Percentiles rank a stretch among this genome's conserved stretches.
Conservation (phyloP, 1,284 basidiomycete species). For the Clitocybe nebularis region DNA sequence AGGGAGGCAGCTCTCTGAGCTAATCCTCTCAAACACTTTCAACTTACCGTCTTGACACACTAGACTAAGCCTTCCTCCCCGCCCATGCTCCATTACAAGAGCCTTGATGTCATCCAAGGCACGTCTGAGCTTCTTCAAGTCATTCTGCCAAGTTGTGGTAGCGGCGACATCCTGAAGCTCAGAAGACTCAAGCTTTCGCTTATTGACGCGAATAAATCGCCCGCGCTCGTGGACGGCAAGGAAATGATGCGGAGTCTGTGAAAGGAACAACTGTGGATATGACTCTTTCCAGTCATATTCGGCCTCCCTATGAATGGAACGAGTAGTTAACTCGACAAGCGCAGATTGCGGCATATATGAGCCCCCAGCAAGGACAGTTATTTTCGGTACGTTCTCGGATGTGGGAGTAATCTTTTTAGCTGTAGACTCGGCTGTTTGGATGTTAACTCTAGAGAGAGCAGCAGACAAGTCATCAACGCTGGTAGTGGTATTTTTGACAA, state of each 20-base stretch:
- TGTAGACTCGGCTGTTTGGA: conserved; percentile 6
- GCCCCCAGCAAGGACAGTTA: conserved; percentile 39
- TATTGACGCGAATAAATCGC: conserved; percentile 38
- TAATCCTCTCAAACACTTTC: conserved; percentile 37
- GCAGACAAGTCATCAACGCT: conserved; percentile 34
- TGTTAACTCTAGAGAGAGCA: conserved; percentile 15
- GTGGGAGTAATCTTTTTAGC: conserved; percentile 4
- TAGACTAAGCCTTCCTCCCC: conserved; percentile 39
- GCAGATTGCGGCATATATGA: conserved; percentile 37
- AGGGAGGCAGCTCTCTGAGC: conserved; percentile 35
- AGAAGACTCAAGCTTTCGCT: conserved; percentile 32
- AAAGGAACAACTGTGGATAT: conserved; percentile 52
- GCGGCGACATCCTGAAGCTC: conserved; percentile 28
- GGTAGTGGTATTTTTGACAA: conserved; percentile 11
- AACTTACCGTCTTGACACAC: conserved; percentile 40
- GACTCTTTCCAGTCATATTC: conserved; percentile 42
- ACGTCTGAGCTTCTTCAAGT: conserved; percentile 37
- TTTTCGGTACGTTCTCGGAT: conserved; percentile 15
- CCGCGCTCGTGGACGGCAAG: conserved; percentile 47
- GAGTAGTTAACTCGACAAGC: conserved; percentile 47
- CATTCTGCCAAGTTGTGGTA: conserved; percentile 26
- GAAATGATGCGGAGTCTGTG: conserved; percentile 49
- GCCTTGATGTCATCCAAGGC: conserved; percentile 37
- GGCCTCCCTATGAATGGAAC: conserved; percentile 27
- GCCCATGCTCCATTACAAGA: conserved; percentile 40